Percentiles rank a stretch among this genome's conserved stretches.
Conservation (phyloP, 768 basidiomycete genomes). For the Termitomyces sp. region DNA sequence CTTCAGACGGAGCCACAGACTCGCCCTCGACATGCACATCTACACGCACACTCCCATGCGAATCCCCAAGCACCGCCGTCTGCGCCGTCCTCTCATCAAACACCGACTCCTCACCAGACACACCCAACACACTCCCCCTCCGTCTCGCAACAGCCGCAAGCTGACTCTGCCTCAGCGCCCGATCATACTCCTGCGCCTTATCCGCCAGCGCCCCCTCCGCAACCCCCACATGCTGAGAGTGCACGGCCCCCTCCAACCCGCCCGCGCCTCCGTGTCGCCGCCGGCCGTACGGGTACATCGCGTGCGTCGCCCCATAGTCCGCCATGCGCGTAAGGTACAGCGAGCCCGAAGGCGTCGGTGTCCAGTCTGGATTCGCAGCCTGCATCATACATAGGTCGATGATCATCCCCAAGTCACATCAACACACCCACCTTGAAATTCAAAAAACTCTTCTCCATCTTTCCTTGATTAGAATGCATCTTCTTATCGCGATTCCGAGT, state of each 20-base stretch:
- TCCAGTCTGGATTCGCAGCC: constrained; percentile 96
- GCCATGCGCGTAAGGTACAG: constrained; percentile 86
- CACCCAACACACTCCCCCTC: constrained; percentile 40
- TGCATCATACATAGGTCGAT: constrained; percentile 27
- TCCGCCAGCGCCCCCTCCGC: constrained; percentile 39
- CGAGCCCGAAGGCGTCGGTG: constrained; percentile 83
- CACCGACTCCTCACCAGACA: constrained; percentile 48
- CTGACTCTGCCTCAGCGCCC: constrained; percentile 70
- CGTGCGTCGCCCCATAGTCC: constrained; percentile 53
- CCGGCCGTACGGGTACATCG: constrained; percentile 31
- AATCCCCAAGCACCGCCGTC: constrained; percentile 74
- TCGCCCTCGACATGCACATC: not conserved
- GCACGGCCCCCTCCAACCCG: constrained; percentile 26
- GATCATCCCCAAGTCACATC: too few relatives aligned
- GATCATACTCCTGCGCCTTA: constrained; percentile 72
- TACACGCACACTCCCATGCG: constrained; percentile 51
- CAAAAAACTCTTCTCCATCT: constrained; percentile 98
- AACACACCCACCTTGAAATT: constrained; percentile 70
- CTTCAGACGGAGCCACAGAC: constrained; percentile 32
- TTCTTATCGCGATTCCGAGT: constrained; percentile 62
- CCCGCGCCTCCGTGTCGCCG: constrained; percentile 23
- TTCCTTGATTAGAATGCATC: constrained; percentile 86
- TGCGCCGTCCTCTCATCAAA: constrained; percentile 58
- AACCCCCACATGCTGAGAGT: constrained; percentile 22
- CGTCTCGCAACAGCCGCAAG: constrained; percentile 47